Conservation (phyloP, 768 basidiomycete species). For the Xerocomellus amylosporus region DNA sequence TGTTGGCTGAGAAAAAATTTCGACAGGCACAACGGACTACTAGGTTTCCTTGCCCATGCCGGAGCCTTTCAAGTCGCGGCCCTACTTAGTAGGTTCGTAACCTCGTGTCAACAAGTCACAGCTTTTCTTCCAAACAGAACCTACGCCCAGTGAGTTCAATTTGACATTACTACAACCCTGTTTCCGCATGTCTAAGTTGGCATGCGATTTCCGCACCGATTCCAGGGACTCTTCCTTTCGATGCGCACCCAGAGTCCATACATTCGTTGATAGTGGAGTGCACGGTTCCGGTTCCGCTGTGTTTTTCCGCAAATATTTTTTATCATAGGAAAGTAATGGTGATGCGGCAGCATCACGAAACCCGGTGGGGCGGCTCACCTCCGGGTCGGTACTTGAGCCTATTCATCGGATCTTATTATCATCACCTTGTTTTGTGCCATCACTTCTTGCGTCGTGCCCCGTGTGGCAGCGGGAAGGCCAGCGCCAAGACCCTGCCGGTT, state of each 20-base stretch:
- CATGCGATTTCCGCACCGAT: constrained; percentile 19
- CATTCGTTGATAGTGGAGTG: background rate
- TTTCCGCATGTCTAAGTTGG: constrained; percentile 18
- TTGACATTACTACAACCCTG: constrained; percentile 21
- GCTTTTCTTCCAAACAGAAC: constrained; percentile 17
- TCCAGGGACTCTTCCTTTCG: constrained; percentile 3
- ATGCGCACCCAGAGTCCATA: background rate
- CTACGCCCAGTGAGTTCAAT: constrained; percentile 11
- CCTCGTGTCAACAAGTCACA: constrained; percentile 21
- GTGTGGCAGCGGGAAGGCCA: background rate
- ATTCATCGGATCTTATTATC: constrained; percentile 7
- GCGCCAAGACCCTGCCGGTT: background rate
- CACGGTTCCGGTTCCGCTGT: background rate
- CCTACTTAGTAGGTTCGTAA: constrained; percentile 16
- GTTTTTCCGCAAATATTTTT: constrained; percentile 8
- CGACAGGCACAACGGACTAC: background rate
- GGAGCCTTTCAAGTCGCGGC: background rate
- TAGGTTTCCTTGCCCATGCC: background rate
- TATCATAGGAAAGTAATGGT: constrained; percentile 13
- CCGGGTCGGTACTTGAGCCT: constrained; percentile 10
- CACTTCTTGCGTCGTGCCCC: background rate
- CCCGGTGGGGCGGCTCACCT: constrained; percentile 5
- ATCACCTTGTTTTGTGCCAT: background rate
- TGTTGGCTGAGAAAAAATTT: background rate
- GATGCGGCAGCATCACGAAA: constrained; percentile 17